phyloP scores from a whole-genome alignment of 2,329 filamentous ascomycete species.

The Fusarium cicatricum region DNA sequence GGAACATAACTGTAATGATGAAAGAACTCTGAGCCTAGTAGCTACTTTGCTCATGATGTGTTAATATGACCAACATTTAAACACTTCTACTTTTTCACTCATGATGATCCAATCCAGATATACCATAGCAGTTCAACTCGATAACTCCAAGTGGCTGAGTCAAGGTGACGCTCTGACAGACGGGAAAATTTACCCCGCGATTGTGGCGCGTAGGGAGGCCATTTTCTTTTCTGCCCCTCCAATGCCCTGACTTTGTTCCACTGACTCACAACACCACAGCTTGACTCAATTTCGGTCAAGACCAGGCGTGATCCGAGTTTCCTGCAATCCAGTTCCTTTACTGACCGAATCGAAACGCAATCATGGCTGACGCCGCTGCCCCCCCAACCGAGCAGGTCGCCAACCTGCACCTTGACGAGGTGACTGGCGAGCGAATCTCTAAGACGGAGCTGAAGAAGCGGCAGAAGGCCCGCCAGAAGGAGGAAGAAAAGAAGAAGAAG shows the following conservation, averaged over 20 bases:
- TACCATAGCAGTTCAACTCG: no score
- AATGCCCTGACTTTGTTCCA: slow-evolving; percentile 43
- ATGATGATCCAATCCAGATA: background rate
- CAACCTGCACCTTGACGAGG: slow-evolving; percentile 88
- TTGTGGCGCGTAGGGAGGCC: slow-evolving; percentile 37
- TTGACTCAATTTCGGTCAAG: slow-evolving; percentile 34
- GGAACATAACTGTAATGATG: slow-evolving; percentile 43
- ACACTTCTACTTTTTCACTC: background rate
- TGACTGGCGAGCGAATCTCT: slow-evolving; percentile 87
- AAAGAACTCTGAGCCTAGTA: slow-evolving; percentile 38
- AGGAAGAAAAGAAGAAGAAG: slow-evolving; percentile 89
- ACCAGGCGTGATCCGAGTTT: slow-evolving; percentile 22
- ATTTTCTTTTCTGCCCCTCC: slow-evolving; percentile 42
- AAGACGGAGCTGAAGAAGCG: slow-evolving; percentile 95
- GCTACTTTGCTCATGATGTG: slow-evolving; percentile 40
- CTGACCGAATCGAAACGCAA: slow-evolving; percentile 34
- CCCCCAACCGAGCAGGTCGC: slow-evolving; percentile 61
- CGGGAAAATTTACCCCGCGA: slow-evolving; percentile 45
- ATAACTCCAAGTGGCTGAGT: slow-evolving; percentile 28
- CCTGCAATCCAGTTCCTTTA: slow-evolving; percentile 1
- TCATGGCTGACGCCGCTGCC: slow-evolving; percentile 46
- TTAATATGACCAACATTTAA: slow-evolving; percentile 44
- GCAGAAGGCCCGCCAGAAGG: slow-evolving; percentile 87
- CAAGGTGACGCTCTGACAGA: slow-evolving; percentile 22
- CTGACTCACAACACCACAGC: slow-evolving; percentile 38